Percentiles rank a stretch among this genome's conserved stretches.
These are phyloP conservation scores for Filobasidium wieringae DNA, from an alignment of 768 basidiomycete species.

Conservation along the genomic window DNA sequence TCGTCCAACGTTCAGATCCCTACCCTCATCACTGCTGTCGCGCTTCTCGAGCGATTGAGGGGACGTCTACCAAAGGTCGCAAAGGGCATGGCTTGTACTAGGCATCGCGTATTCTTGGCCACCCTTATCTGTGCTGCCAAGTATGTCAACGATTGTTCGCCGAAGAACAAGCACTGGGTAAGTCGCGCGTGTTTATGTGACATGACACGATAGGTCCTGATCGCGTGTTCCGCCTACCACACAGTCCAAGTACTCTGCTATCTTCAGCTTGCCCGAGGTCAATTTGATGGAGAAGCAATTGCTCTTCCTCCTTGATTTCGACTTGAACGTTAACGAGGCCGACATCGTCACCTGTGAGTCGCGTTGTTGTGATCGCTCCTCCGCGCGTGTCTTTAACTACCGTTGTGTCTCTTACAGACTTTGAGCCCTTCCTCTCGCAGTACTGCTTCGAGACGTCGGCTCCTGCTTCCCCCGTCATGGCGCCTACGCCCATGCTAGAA, in stretches of 20 bases:
- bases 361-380: background rate
- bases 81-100: conserved; percentile 60
- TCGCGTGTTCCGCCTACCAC: background rate
- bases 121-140: conserved; percentile 80
- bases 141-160: conserved; percentile 78
- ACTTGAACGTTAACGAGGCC: conserved; percentile 75
- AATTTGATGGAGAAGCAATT: conserved; percentile 98
- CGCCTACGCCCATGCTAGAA: background rate
- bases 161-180: conserved; percentile 82
- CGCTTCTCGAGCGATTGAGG: conserved; percentile 81
- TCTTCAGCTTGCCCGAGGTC: conserved; percentile 53
- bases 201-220: background rate
- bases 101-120: conserved; percentile 81
- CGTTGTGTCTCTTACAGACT: conserved; percentile 16
- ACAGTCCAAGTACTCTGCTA: conserved; percentile 50
- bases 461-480: conserved; percentile 26
- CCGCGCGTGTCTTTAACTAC: background rate
- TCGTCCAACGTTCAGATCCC: conserved; percentile 79
- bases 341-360: conserved; percentile 46
- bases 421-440: conserved; percentile 33
- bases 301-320: conserved; percentile 74
- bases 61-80: conserved; percentile 67
- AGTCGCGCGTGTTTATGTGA: background rate
- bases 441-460: conserved; percentile 23
- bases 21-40: conserved; percentile 77